Evolutionary conservation across 2,329 filamentous ascomycete species (phyloP).

Genomic region (Penicillium sp.): DNA sequence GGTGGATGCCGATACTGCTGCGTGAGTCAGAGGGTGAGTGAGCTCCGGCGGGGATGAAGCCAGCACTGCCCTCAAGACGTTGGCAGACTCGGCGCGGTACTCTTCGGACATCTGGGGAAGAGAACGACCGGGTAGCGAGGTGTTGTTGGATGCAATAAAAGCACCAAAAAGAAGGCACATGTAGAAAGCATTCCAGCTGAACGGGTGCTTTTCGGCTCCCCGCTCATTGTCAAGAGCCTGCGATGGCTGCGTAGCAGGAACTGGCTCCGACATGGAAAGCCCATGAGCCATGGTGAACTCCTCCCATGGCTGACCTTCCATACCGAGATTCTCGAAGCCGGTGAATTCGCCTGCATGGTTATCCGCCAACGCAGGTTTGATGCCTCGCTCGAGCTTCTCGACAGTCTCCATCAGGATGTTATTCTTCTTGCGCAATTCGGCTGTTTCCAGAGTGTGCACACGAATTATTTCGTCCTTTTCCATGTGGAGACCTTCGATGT

Average conservation of each 20-base stretch:
- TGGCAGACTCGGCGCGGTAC: slow-evolving; percentile 45
- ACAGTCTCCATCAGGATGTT: slow-evolving; percentile 67
- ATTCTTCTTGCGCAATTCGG: slow-evolving; percentile 88
- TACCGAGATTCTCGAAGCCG: slow-evolving; percentile 77
- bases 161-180: slow-evolving; percentile 97
- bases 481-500: slow-evolving; percentile 69
- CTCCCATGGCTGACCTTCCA: slow-evolving; percentile 74
- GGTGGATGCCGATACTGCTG: slow-evolving; percentile 16
- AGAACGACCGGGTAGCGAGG: slow-evolving; percentile 55
- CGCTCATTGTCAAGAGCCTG: slow-evolving; percentile 41
- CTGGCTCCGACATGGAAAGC: slow-evolving; percentile 40
- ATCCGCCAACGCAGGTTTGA: slow-evolving; percentile 43
- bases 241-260: slow-evolving; percentile 19
- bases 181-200: slow-evolving; percentile 64
- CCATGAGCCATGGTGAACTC: slow-evolving; percentile 72
- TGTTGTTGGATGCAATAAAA: slow-evolving; percentile 84
- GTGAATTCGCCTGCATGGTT: slow-evolving; percentile 65
- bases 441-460: slow-evolving; percentile 81
- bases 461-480: slow-evolving; percentile 92
- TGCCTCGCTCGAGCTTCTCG: slow-evolving; percentile 44
- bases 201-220: slow-evolving; percentile 53
- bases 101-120: slow-evolving; percentile 47
- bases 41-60: slow-evolving; percentile 42
- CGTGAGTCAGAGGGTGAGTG: slow-evolving; percentile 48
- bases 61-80: slow-evolving; percentile 45